phyloP scores from a whole-genome alignment of 2,329 filamentous ascomycete genomes.

The Venturia effusa region DNA sequence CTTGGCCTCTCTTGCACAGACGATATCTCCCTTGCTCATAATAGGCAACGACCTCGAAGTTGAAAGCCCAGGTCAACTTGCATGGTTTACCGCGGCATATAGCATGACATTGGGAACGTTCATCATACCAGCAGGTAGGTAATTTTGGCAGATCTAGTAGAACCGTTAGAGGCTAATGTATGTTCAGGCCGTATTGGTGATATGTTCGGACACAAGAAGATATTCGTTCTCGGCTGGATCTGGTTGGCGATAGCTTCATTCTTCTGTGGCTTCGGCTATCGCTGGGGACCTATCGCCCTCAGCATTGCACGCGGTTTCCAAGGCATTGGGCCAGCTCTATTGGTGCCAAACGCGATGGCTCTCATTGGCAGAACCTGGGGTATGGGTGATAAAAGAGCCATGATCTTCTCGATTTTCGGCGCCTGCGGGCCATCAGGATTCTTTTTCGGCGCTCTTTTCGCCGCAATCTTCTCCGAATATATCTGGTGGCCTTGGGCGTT shows the following conservation, averaged over 20 bases:
- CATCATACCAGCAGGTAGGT: constrained; percentile 22
- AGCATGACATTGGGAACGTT: constrained; percentile 34
- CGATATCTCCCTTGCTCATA: constrained; percentile 11
- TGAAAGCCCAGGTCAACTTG: constrained; percentile 29
- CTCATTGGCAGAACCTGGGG: constrained; percentile 12
- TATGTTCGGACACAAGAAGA: constrained; percentile 26
- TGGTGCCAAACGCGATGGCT: constrained; percentile 13
- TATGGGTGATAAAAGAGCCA: constrained; percentile 9
- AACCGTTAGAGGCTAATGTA: neutral
- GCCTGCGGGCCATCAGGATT: constrained; percentile 11
- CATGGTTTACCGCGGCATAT: constrained; percentile 49
- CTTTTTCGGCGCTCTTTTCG: constrained; percentile 7
- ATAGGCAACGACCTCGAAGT: constrained; percentile 10
- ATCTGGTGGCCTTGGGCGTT: constrained; percentile 24
- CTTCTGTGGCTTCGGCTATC: constrained; percentile 24
- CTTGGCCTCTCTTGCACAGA: constrained; percentile 11
- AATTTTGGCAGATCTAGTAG: neutral
- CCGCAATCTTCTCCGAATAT: constrained; percentile 8
- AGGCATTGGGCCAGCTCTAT: constrained; percentile 23
- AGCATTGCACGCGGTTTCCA: constrained; percentile 44
- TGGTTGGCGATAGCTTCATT: constrained; percentile 29
- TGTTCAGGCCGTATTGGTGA: constrained; percentile 25
- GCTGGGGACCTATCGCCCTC: constrained; percentile 37
- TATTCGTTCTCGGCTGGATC: constrained; percentile 25
- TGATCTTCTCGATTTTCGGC: constrained; percentile 11